Percentiles rank a stretch among this genome's conserved stretches.
Evolutionary conservation across 768 basidiomycete species (phyloP).

Genomic region (Lactarius sp.): DNA sequence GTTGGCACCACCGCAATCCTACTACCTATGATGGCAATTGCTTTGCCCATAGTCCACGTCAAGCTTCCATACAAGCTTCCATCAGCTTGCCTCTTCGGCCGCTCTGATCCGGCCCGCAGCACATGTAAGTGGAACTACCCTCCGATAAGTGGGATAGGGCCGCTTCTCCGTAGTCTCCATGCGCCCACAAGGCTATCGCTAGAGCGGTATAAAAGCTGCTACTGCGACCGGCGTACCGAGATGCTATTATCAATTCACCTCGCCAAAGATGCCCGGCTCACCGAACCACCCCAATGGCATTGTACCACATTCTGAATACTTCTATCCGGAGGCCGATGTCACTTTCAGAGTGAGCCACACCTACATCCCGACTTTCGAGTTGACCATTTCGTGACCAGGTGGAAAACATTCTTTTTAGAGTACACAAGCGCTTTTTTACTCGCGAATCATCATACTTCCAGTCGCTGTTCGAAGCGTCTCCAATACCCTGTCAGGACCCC

Average conservation of each 20-base stretch:
- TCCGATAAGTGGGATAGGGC: background rate
- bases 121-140: background rate
- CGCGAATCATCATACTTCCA: conserved; percentile 51
- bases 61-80: background rate
- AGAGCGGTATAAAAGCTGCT: conserved; percentile 7
- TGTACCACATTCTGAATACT: background rate
- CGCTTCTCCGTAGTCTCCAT: background rate
- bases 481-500: conserved; percentile 26
- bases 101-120: background rate
- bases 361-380: background rate
- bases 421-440: conserved; percentile 61
- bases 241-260: background rate
- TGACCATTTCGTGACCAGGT: conserved; percentile 37
- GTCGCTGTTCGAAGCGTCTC: conserved; percentile 23
- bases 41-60: conserved; percentile 2
- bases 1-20: conserved; percentile 3
- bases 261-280: background rate
- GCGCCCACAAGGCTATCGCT: background rate
- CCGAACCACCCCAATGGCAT: background rate
- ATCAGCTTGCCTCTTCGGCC: background rate
- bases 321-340: background rate
- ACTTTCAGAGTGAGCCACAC: background rate
- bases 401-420: conserved; percentile 49
- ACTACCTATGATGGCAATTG: background rate
- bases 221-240: background rate